Evolutionary conservation across 2,329 filamentous ascomycete species (phyloP), one percentile per base, ranked within the genome.

Genomic region (Aspergillus fijiensis): DNA sequence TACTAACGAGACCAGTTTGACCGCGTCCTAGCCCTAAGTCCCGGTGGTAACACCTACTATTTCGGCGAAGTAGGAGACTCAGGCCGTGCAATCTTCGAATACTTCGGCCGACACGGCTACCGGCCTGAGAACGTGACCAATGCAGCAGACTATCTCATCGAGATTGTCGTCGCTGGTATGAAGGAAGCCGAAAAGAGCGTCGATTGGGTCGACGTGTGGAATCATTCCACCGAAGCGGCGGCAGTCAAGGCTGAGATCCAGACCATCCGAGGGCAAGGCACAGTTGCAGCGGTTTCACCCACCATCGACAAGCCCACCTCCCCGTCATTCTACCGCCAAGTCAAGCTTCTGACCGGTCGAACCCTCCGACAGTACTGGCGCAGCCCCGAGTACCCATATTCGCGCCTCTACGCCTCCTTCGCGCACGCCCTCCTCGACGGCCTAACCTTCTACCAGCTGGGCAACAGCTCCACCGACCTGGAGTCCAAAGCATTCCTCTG

Each of bases 161-260:
- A 87, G 65, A 84, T 85, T 12, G 84, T 84, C 2, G 83, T 83
- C 1, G 83, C 82, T 55, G 79, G 80, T 9, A 74, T 77, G 53
- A 84, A 82, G 62, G 73, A 60, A 7, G 77, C 84, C 42, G 81
- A 80, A 16, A 80, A 76, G 31, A 75, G 75, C 45, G 75, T 88
- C 50, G 80, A 90, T 67, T 91, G 89, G 89, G 85, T 87, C 63
- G 81, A 88, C 11, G 83, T 89, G 65, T 92, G 89, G 89, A 76
- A 78, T 14, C 80, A 81, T 25, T 89, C 86, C 1, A 75, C 81
- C 21, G 84, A 90, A 68, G 83, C 84, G 29, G 74, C 81, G 47
- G 71, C 75, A 2, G 79, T 90, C 4, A 74, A 85, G 5, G 75
- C 84, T 7, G 86, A 90, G 65, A 90, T 91, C 50, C 78, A 85